These are phyloP conservation scores for Ceratocystis colombiana DNA, from an alignment of 2,329 filamentous ascomycete species.

Conservation along the genomic window DNA sequence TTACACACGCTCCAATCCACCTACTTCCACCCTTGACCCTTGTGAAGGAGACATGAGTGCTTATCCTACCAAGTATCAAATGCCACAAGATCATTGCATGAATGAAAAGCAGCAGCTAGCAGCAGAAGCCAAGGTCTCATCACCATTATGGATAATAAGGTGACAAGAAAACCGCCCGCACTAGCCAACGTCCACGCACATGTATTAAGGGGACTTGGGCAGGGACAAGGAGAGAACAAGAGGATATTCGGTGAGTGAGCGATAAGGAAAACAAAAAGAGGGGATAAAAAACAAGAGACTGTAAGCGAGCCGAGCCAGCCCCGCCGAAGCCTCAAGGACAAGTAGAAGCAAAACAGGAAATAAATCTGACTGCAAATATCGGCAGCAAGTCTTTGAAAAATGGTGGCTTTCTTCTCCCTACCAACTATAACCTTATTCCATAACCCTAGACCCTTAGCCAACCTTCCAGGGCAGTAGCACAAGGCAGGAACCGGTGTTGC, in stretches of 20 bases:
- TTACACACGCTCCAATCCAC: too few relatives aligned
- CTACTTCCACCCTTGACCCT: too few relatives aligned
- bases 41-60: background rate
- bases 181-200: background rate
- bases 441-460: conserved; percentile 2
- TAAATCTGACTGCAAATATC: background rate
- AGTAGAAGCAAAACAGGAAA: too few relatives aligned
- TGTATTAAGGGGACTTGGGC: background rate
- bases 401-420: background rate
- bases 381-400: background rate
- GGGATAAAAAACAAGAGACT: background rate
- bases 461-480: background rate
- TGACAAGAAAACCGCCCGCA: background rate
- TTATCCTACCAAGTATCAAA: background rate
- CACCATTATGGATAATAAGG: background rate
- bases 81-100: background rate
- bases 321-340: too few relatives aligned
- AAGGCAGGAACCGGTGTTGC: background rate
- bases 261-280: background rate
- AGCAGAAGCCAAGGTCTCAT: background rate
- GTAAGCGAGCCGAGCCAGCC: too few relatives aligned
- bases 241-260: background rate
- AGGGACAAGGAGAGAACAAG: background rate
- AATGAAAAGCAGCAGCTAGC: background rate
- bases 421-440: background rate